Evolutionary conservation across 108 stramenopile species (phyloP).

Genomic region (Pseudonitzschia multistriata): DNA sequence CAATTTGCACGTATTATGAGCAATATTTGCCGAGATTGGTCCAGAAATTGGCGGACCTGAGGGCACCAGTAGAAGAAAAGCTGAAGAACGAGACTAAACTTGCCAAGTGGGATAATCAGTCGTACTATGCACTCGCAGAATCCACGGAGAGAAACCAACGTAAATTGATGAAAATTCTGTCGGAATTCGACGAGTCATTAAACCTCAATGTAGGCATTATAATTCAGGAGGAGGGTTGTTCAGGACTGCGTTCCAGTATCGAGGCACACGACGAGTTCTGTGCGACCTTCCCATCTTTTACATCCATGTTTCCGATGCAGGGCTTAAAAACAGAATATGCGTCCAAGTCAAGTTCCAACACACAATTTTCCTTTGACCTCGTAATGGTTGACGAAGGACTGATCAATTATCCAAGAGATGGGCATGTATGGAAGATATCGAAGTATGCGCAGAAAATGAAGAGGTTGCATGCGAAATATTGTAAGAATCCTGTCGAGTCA

Average conservation of each 20-base stretch:
- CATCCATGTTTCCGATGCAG: constrained; percentile 32
- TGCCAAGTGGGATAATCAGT: constrained; percentile 98
- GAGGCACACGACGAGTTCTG: constrained; percentile 31
- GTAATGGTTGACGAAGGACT: constrained; percentile 1
- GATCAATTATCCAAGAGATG: background rate
- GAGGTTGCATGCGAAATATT: constrained; percentile 17
- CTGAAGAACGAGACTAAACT: constrained; percentile 93
- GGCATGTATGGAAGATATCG: constrained; percentile 14
- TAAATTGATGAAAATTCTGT: constrained; percentile 79
- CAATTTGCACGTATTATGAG: constrained; percentile 74
- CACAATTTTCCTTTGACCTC: background rate
- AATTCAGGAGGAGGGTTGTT: constrained; percentile 63
- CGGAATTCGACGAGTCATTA: constrained; percentile 79
- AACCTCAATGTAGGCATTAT: constrained; percentile 54
- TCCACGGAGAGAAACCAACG: constrained; percentile 90
- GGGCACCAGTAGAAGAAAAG: constrained; percentile 76
- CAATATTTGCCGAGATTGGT: constrained; percentile 54
- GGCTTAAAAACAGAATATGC: background rate
- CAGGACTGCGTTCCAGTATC: constrained; percentile 41
- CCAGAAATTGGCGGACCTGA: constrained; percentile 35
- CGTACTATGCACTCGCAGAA: constrained; percentile 93
- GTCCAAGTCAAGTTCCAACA: background rate
- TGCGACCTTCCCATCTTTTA: constrained; percentile 27
- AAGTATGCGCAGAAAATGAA: constrained; percentile 62
- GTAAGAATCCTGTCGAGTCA: constrained; percentile 14